Conservation (phyloP, 768 basidiomycete genomes). For the Leccinum disarticulatum region DNA sequence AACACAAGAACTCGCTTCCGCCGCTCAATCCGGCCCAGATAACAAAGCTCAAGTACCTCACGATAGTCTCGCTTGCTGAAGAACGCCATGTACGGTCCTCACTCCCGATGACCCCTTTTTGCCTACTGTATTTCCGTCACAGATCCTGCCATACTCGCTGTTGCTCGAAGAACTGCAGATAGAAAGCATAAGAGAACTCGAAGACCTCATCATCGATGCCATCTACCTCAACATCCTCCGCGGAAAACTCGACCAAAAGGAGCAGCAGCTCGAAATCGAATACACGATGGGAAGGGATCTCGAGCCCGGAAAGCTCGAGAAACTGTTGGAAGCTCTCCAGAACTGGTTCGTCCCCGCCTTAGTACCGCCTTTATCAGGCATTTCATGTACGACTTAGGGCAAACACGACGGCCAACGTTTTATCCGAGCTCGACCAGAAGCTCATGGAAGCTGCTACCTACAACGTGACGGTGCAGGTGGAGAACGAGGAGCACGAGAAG, state of each 20-base stretch:
- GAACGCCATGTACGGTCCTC: constrained; percentile 63
- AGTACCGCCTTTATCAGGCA: not conserved
- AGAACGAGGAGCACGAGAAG: constrained; percentile 57
- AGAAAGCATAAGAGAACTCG: constrained; percentile 80
- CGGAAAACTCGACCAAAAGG: constrained; percentile 92
- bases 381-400: constrained; percentile 48
- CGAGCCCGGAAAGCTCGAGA: constrained; percentile 67
- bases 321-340: constrained; percentile 58
- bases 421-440: constrained; percentile 71
- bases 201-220: constrained; percentile 96
- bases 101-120: not conserved
- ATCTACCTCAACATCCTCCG: constrained; percentile 90
- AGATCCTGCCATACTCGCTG: constrained; percentile 82
- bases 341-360: constrained; percentile 52
- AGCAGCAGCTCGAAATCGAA: constrained; percentile 86
- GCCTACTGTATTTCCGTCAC: not conserved
- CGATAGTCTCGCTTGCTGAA: constrained; percentile 81
- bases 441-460: constrained; percentile 55
- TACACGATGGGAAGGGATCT: constrained; percentile 92
- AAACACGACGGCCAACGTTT: constrained; percentile 64
- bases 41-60: constrained; percentile 89
- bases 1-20: constrained; percentile 64
- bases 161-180: constrained; percentile 73
- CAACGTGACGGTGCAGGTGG: constrained; percentile 37
- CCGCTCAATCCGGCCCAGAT: constrained; percentile 69